These are phyloP conservation scores for Pneumocystis wakefieldiae DNA, from an alignment of 1,139 yeast genomes.

Conservation along the genomic window DNA sequence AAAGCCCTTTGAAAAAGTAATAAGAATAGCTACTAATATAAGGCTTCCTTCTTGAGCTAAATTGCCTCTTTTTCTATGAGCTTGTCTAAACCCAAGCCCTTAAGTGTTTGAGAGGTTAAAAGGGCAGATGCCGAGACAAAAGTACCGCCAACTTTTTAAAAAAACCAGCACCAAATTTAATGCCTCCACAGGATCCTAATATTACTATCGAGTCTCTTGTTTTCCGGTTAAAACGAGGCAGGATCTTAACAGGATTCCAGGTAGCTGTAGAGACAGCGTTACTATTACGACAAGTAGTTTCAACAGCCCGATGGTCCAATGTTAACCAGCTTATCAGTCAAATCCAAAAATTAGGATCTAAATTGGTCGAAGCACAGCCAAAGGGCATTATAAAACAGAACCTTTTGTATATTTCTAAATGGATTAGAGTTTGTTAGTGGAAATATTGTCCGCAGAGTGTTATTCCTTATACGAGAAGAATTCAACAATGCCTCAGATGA, in stretches of 20 bases:
- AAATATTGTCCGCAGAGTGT: slow-evolving; percentile 75
- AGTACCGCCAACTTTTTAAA: neutral
- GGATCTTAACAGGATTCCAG: slow-evolving; percentile 53
- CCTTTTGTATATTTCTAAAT: slow-evolving; percentile 11
- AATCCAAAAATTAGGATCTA: slow-evolving; percentile 37
- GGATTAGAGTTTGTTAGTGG: slow-evolving; percentile 66
- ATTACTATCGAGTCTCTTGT: slow-evolving; percentile 12
- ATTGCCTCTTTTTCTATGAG: neutral
- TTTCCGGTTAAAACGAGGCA: slow-evolving; percentile 41
- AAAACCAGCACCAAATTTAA: neutral
- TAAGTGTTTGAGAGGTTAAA: neutral
- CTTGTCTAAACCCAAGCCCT: neutral
- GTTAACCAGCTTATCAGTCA: slow-evolving; percentile 56
- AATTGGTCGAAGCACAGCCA: slow-evolving; percentile 30
- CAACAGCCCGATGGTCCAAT: slow-evolving; percentile 77
- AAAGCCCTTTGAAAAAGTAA: no score
- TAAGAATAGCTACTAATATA: no score
- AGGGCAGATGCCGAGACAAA: neutral
- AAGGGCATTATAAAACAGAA: slow-evolving; percentile 14
- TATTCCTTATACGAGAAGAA: slow-evolving; percentile 80
- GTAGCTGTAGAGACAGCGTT: slow-evolving; percentile 84
- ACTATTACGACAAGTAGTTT: slow-evolving; percentile 70
- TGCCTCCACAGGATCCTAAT: neutral
- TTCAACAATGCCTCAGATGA: slow-evolving; percentile 34
- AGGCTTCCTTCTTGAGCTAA: no score